Percentiles rank a stretch among this genome's conserved stretches.
phyloP scores from a whole-genome alignment of 2,329 filamentous ascomycete genomes.

The Escovopsis sp. region DNA sequence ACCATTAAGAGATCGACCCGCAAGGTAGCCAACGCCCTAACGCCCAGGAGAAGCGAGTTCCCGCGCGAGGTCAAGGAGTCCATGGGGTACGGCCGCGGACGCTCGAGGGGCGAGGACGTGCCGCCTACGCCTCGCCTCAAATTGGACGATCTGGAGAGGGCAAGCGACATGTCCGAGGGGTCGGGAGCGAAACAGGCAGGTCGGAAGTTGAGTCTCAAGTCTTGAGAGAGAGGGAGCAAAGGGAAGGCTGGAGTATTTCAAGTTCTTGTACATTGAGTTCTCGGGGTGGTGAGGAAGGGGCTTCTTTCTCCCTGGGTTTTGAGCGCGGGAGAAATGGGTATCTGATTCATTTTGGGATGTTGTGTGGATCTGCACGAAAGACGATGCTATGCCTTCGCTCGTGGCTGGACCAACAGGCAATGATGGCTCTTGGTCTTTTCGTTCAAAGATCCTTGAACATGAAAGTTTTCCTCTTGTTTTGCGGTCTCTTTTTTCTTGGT shows the following conservation, averaged over 20 bases:
- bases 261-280: too few species aligned
- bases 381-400: constrained; percentile 6
- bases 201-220: constrained; percentile 5
- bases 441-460: neutral
- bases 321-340: too few species aligned
- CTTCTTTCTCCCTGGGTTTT: too few species aligned
- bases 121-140: constrained; percentile 41
- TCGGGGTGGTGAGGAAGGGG: too few species aligned
- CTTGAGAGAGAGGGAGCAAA: too few species aligned
- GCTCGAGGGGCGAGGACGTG: constrained; percentile 34
- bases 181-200: constrained; percentile 21
- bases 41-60: constrained; percentile 46
- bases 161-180: constrained; percentile 17
- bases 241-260: too few species aligned
- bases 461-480: too few species aligned
- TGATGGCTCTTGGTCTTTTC: constrained; percentile 1
- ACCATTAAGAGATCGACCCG: constrained; percentile 53
- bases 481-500: constrained; percentile 1
- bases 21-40: constrained; percentile 44
- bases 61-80: constrained; percentile 39
- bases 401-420: constrained; percentile 4
- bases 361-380: constrained; percentile 1
- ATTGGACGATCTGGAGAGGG: constrained; percentile 45
- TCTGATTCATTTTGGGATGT: neutral
- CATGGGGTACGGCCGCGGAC: constrained; percentile 15